Conservation (phyloP, 495 filamentous ascomycete species). For the Aspergillus cavernicola region DNA sequence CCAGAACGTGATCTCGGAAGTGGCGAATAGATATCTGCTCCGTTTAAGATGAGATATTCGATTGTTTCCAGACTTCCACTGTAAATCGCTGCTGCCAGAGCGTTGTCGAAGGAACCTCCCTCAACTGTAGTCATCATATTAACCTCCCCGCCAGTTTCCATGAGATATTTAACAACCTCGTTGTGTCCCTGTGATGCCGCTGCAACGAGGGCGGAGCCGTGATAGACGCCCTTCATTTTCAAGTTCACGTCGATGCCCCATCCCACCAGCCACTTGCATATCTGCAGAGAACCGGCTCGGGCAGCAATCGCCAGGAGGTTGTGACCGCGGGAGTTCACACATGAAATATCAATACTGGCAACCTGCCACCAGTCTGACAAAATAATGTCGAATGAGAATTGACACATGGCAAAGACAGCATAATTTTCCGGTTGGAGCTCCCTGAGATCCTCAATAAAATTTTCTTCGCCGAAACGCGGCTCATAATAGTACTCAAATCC, state of each 20-base stretch:
- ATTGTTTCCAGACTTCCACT: not conserved
- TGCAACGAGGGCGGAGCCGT: conserved; percentile 16
- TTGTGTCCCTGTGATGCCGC: conserved; percentile 12
- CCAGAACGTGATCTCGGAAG: not conserved
- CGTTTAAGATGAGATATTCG: not conserved
- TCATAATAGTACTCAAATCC: no score
- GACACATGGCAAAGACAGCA: conserved; percentile 23
- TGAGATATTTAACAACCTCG: conserved; percentile 21
- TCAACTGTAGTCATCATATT: not conserved
- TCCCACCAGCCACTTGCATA: conserved; percentile 19
- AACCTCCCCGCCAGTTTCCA: conserved; percentile 24
- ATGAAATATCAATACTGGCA: conserved; percentile 7
- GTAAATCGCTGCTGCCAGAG: not conserved
- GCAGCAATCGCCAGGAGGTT: conserved; percentile 21
- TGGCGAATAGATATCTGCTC: not conserved
- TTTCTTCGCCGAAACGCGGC: no score
- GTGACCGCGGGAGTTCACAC: conserved; percentile 1
- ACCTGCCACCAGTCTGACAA: conserved; percentile 28
- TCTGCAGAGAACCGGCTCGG: conserved; percentile 2
- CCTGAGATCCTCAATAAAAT: not conserved
- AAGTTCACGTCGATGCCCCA: conserved; percentile 20
- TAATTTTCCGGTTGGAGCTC: conserved; percentile 1
- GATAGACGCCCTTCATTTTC: not conserved
- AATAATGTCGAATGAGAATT: conserved; percentile 20
- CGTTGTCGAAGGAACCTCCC: not conserved